These are phyloP conservation scores for Blastobotrys apis DNA, from an alignment of 1,139 yeast species.

Conservation along the genomic window DNA sequence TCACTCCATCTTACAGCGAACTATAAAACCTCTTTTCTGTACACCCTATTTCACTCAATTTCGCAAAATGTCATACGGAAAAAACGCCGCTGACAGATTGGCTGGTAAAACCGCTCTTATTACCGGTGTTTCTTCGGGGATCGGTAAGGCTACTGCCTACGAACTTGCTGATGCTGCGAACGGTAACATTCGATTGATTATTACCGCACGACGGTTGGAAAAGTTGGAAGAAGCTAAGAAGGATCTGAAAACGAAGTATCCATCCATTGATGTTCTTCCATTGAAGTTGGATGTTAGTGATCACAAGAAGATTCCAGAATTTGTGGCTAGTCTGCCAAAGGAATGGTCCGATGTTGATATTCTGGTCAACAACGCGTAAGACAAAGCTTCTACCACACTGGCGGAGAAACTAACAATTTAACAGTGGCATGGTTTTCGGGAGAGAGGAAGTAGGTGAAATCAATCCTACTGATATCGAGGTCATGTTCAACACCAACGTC, in stretches of 20 bases:
- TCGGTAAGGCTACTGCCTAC: conserved; percentile 71
- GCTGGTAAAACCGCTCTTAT: conserved; percentile 57
- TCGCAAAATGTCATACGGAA: conserved; percentile 40
- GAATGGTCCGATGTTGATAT: conserved; percentile 42
- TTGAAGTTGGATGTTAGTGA: conserved; percentile 59
- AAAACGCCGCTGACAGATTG: conserved; percentile 55
- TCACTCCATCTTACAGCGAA: too few species aligned
- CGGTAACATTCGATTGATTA: conserved; percentile 60
- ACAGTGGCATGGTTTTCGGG: conserved; percentile 67
- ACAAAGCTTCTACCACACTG: not conserved
- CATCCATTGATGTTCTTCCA: conserved; percentile 43
- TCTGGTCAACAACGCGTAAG: conserved; percentile 66
- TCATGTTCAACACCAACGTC: conserved; percentile 70
- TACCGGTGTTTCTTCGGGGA: conserved; percentile 77
- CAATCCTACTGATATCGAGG: conserved; percentile 49
- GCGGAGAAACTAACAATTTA: not conserved
- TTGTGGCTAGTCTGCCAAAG: conserved; percentile 43
- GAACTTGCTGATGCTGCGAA: conserved; percentile 67
- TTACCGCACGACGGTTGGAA: conserved; percentile 67
- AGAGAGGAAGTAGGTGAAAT: conserved; percentile 59
- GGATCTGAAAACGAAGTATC: conserved; percentile 44
- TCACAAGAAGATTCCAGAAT: conserved; percentile 47
- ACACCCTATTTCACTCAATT: too few species aligned
- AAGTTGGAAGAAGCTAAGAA: conserved; percentile 42
- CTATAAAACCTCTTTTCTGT: too few species aligned